A percentile compares a stretch with the other conserved stretches of the same genome.
Conservation (phyloP, 805 yeast species). For the Lachancea mirantina region DNA sequence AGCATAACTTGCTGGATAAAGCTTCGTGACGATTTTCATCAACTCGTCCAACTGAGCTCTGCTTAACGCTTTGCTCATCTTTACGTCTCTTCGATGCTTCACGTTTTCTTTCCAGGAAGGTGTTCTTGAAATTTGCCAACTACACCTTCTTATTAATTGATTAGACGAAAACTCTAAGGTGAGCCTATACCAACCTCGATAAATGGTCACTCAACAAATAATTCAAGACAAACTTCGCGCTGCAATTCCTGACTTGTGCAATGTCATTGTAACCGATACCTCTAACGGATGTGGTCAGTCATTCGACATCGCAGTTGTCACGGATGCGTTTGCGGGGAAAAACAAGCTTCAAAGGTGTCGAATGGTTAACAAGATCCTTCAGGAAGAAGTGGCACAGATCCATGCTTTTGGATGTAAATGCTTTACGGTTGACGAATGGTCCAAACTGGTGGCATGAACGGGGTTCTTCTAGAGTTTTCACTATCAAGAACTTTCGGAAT, state of each 20-base stretch:
- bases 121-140: background rate
- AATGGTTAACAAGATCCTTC: slow-evolving; percentile 68
- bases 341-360: slow-evolving; percentile 83
- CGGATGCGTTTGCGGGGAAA: slow-evolving; percentile 64
- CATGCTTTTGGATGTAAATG: slow-evolving; percentile 96
- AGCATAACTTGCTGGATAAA: slow-evolving; percentile 78
- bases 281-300: slow-evolving; percentile 98
- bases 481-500: background rate
- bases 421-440: slow-evolving; percentile 88
- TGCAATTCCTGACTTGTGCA: slow-evolving; percentile 24
- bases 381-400: slow-evolving; percentile 76
- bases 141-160: background rate
- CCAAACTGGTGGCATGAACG: slow-evolving; percentile 13
- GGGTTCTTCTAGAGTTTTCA: background rate
- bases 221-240: slow-evolving; percentile 22
- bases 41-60: slow-evolving; percentile 37
- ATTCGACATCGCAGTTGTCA: slow-evolving; percentile 83
- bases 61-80: slow-evolving; percentile 22
- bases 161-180: background rate
- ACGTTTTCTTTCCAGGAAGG: background rate
- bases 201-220: slow-evolving; percentile 19
- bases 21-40: slow-evolving; percentile 51
- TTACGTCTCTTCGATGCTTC: background rate
- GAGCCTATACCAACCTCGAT: no score
- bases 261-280: slow-evolving; percentile 34